Evolutionary conservation across 306 rosid species (phyloP), one percentile per base, ranked within the genome.

Genomic region (Fragaria nilgerrensis): DNA sequence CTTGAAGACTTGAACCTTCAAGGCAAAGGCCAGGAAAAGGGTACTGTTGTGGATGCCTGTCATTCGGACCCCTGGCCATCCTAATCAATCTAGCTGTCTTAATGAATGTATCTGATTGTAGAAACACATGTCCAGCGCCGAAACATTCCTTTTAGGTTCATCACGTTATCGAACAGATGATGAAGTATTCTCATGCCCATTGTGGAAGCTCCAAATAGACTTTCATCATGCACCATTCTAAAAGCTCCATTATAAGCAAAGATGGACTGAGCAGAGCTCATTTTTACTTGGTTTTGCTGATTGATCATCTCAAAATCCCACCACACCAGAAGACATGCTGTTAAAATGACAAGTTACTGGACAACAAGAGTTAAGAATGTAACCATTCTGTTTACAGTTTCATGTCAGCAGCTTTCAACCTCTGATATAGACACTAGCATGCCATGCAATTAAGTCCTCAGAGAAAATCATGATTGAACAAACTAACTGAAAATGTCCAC

Each of bases 1-100:
- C 9, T 52, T 19, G 58, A 52, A 19, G 22, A 52, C 88, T 75
- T 81, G 80, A 77, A 45, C 62, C 74, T 79, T 84, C 32, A 63
- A 74, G 29, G 83, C 61, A 45, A 65, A 70, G 47, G 80, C 76
- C 17, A 75, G 81, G 65, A 79, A 81, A 73, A 66, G 34, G 37
- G 82, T 53, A 53, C 27, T 55, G 61, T 2, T 20, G 27, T n/a
- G 61, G 13, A 7, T 55, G 27, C 61, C 13, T 32, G 11, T 56
- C 15, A 1, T 56, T 22, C 22, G 15, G 63, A 56, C 63, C 63
- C 15, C 32, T 11, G 12, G 23, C 29, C 3, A 9, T 19, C 29
- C 4, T 20, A 17, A 66, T 9, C 71, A 19, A n/a, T 37, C 71
- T 66, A 19, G 71, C 17, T 19, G 71, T 37, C 9, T 66, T 37